Evolutionary conservation across 805 yeast genomes (phyloP), one percentile per base, ranked within the genome.

Genomic region (Candida vartiovaarae): DNA sequence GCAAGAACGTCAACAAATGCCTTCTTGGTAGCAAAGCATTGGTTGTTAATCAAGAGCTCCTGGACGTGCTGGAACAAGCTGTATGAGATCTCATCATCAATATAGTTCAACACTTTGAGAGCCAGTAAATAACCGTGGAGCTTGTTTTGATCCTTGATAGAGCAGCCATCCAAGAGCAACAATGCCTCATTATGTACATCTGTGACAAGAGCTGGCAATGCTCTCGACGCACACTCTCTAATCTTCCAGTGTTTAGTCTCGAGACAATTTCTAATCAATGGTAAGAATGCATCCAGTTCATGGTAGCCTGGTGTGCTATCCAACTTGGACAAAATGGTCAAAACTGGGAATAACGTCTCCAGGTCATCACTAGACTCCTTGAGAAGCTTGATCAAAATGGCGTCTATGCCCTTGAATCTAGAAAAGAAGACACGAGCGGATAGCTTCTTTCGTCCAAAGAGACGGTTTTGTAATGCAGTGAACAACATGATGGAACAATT

Each of bases 401-500:
- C 67, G 40, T 71, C 71, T 9, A 86, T 63, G 3, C 76, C 74
- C 36, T 70, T 69, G 60, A 74, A 86, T 45, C 76, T 75, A 2
- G 81, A 67, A 59, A 91, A 91, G 56, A 91, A 90, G 9, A 80
- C 64, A 39, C 83, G 69, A 0, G 93, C 82, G 26, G 82, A 71
- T 46, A 68, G 47, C 42, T 58, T 60, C 47, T 70, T 69, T 59
- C 73, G 75, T 2, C 95, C 95, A 63, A 91, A 90, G 5, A 93
- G 57, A 47, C 91, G 72, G 46, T 82, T 83, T 55, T 87, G 93
- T 35, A 91, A 63, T 1, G 95, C 80, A 1, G 95, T 82, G 60
- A 89, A 91, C 34, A 91, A 69, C 98, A 91, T 93, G 20, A 90
- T 84, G 0, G 95, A 88, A 61, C 97, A 87, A 59, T 91, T 91